These are phyloP conservation scores for Penicillium salamii DNA, from an alignment of 495 filamentous ascomycete genomes.

Conservation along the genomic window DNA sequence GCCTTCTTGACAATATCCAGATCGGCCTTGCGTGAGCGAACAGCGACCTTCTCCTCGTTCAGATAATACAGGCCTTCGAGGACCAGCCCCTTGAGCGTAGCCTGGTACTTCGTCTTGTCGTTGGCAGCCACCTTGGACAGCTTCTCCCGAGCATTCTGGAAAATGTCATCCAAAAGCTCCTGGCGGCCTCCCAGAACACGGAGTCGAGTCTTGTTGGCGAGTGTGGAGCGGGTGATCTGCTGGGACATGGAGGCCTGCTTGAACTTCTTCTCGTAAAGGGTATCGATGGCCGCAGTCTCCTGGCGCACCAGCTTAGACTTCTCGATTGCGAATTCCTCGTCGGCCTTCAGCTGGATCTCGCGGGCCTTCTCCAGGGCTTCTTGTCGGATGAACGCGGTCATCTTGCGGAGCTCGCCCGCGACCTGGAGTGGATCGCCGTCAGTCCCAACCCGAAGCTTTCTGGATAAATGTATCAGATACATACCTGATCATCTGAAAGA, in stretches of 20 bases:
- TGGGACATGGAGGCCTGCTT: constrained; percentile 95
- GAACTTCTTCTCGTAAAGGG: constrained; percentile 92
- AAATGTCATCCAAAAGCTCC: constrained; percentile 88
- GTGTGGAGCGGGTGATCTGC: constrained; percentile 91
- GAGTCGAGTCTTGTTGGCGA: constrained; percentile 91
- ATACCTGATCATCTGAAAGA: constrained; percentile 95
- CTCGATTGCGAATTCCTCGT: constrained; percentile 97
- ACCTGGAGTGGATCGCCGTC: constrained; percentile 55
- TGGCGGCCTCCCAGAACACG: constrained; percentile 82
- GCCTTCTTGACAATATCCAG: constrained; percentile 69
- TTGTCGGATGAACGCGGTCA: constrained; percentile 99
- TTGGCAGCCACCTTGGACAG: constrained; percentile 58
- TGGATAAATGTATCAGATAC: neutral
- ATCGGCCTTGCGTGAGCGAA: constrained; percentile 79
- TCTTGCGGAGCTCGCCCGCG: constrained; percentile 93
- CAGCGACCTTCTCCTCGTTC: constrained; percentile 68
- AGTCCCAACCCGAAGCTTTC: constrained; percentile 8
- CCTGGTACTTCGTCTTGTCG: constrained; percentile 72
- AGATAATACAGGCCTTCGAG: constrained; percentile 89
- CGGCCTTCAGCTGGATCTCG: constrained; percentile 95
- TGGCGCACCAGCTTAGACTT: constrained; percentile 96
- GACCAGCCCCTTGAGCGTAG: constrained; percentile 70
- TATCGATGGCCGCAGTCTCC: constrained; percentile 90
- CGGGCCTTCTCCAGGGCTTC: constrained; percentile 95
- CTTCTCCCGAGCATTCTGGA: constrained; percentile 69